A percentile compares a stretch with the other conserved stretches of the same genome.
These are phyloP conservation scores for Aspergillus fumigatiaffinis DNA, from an alignment of 2,329 filamentous ascomycete genomes.

Conservation along the genomic window DNA sequence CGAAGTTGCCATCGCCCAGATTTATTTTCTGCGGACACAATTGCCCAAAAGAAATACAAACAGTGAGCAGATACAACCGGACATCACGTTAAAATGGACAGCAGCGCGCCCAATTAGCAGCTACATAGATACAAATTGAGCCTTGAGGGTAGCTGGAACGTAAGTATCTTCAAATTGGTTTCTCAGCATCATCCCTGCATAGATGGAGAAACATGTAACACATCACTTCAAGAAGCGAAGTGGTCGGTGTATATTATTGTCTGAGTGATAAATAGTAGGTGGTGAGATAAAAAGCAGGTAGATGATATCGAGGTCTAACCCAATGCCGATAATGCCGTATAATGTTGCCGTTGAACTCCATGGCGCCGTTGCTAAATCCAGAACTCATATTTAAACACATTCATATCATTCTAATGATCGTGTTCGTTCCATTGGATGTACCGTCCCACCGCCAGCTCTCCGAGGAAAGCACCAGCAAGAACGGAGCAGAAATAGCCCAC, in stretches of 20 bases:
- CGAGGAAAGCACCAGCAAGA: conserved; percentile 76
- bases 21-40: background rate
- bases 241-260: background rate
- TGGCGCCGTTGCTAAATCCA: background rate
- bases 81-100: no score
- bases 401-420: conserved; percentile 14
- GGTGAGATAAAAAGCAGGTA: background rate
- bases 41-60: background rate
- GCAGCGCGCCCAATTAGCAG: no score
- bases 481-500: conserved; percentile 79
- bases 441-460: conserved; percentile 74
- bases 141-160: no score
- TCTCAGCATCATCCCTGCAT: background rate
- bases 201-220: background rate
- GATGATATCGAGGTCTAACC: background rate
- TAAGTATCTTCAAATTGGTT: background rate
- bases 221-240: background rate
- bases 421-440: conserved; percentile 48
- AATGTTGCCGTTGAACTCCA: background rate
- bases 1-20: background rate
- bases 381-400: background rate
- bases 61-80: background rate
- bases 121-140: background rate
- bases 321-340: background rate
- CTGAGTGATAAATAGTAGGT: background rate